These are phyloP conservation scores for Linderniella brevidens DNA, from an alignment of 257 asterid species.

Conservation along the genomic window DNA sequence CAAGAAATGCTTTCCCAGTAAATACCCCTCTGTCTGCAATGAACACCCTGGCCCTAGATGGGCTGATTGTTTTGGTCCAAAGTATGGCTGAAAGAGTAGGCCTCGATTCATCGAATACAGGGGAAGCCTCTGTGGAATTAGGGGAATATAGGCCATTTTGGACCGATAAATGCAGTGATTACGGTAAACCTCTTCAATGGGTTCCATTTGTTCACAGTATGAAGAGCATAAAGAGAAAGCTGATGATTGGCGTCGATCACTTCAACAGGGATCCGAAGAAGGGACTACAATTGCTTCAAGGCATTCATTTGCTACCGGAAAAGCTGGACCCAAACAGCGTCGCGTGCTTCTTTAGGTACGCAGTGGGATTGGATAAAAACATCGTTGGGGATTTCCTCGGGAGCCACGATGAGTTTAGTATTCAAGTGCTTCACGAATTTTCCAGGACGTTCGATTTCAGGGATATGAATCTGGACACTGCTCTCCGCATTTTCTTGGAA, in stretches of 20 bases:
- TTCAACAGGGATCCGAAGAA: slow-evolving; percentile 74
- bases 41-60: slow-evolving; percentile 83
- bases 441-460: slow-evolving; percentile 64
- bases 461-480: slow-evolving; percentile 66
- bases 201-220: slow-evolving; percentile 59
- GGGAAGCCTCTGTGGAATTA: slow-evolving; percentile 20
- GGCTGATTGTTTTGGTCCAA: slow-evolving; percentile 72
- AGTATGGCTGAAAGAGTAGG: slow-evolving; percentile 75
- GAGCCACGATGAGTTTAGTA: slow-evolving; percentile 69
- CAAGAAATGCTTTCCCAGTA: slow-evolving; percentile 89
- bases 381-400: slow-evolving; percentile 76
- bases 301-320: slow-evolving; percentile 52
- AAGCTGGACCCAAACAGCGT: slow-evolving; percentile 57
- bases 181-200: slow-evolving; percentile 51
- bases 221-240: slow-evolving; percentile 60
- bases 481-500: slow-evolving; percentile 76
- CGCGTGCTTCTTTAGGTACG: slow-evolving; percentile 64
- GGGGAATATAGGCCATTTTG: slow-evolving; percentile 60
- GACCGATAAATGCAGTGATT: slow-evolving; percentile 46
- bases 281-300: slow-evolving; percentile 72
- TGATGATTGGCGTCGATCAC: slow-evolving; percentile 78
- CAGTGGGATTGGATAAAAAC: slow-evolving; percentile 69
- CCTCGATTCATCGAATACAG: slow-evolving; percentile 30
- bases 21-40: slow-evolving; percentile 72
- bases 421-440: slow-evolving; percentile 81